Base-by-base conservation (phyloP, 1,284 basidiomycete species). In the Apiotrichum gamsii region DNA sequence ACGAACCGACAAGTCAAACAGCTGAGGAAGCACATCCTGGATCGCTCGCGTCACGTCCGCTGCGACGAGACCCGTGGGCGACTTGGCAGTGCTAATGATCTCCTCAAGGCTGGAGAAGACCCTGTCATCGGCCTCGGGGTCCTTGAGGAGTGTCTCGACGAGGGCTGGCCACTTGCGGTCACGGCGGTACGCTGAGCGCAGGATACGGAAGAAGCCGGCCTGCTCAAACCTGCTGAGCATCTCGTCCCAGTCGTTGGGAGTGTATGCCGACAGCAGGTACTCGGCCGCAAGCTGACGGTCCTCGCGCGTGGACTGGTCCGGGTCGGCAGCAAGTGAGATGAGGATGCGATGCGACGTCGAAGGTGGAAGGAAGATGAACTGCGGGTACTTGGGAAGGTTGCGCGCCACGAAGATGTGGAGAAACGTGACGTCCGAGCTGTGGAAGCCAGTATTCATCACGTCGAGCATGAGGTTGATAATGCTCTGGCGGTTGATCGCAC, bases 271-370 rank as follows among this genome's bases (percentile, higher is more conserved):
- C 5, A 98, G 77, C n/a, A 99, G 80, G 67, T 85, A 96, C 72
- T 99, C 95, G 3, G 85, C 83, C 0, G 94, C 95, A 3, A 98
- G 79, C 64, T 99, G 91, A 11, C 95, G 82, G 69, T 98, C 95
- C 64, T 95, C 90, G 24, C 84, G 78, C 0, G 89, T 95, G 48
- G 76, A 79, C 43, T 75, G 70, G 62, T 90, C 85, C 0, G 77
- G 70, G 61, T 91, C 88, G 23, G 77, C 73, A 0, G 88, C 82
- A 10, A 99, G 81, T 9, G 80, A 80, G 39, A 86, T 76, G 30
- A 99, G 80, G 54, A 97, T 82, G 34, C 75, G 76, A 55, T 90
- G 84, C 5, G 91, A 76, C 2, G 80, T 76, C 35, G 79, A 82
- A 3, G 80, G 82, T 0, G 82, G 72, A 31, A 93, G 77, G 48